Evolutionary conservation across 495 filamentous ascomycete genomes (phyloP).

Genomic region (Trichoderma asperelloides): DNA sequence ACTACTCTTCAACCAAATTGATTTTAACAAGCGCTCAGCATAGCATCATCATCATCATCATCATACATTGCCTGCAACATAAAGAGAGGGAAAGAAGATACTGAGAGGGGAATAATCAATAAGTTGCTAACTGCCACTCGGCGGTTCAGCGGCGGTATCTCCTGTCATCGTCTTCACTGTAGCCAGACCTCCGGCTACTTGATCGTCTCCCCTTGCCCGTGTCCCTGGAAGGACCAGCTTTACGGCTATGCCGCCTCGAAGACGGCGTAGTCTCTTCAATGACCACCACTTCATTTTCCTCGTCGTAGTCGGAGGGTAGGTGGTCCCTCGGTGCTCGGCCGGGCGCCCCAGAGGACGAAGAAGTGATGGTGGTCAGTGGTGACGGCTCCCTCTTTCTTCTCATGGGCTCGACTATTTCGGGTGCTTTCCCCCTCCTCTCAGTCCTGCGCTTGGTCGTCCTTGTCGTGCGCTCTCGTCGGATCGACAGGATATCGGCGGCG

Average conservation of each 20-base stretch:
- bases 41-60: neutral
- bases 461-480: conserved; percentile 20
- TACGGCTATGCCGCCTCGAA: conserved; percentile 21
- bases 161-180: conserved; percentile 8
- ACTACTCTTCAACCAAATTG: no score
- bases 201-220: neutral
- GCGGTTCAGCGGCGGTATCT: conserved; percentile 4
- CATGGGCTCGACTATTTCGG: conserved; percentile 22
- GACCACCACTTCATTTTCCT: conserved; percentile 36
- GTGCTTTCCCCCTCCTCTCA: conserved; percentile 10
- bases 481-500: conserved; percentile 28
- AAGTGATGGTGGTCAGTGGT: conserved; percentile 18
- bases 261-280: conserved; percentile 35
- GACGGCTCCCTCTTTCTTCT: conserved; percentile 10
- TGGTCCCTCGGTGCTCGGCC: conserved; percentile 17
- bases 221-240: conserved; percentile 20
- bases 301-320: conserved; percentile 14
- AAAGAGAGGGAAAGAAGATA: neutral
- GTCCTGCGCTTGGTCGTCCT: conserved; percentile 4
- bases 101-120: neutral
- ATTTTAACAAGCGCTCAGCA: no score
- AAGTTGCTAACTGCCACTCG: neutral
- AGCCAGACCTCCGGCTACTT: neutral
- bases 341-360: conserved; percentile 25
- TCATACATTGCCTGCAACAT: neutral